Conservation (phyloP, 2,329 filamentous ascomycete species). For the Exophiala dermatitidis region DNA sequence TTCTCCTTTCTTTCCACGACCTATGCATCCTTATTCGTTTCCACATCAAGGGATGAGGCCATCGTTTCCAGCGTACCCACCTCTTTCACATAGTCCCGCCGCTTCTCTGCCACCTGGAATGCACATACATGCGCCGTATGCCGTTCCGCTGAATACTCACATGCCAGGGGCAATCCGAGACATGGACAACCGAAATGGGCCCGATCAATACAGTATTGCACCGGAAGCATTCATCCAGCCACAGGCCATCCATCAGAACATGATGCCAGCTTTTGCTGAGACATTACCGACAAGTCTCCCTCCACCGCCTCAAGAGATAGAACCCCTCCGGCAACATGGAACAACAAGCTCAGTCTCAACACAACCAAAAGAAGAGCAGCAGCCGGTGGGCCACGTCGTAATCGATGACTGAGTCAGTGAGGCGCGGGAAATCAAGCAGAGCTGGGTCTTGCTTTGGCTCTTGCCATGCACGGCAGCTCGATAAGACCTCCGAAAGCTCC, state of each 20-base stretch:
- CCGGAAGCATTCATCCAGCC: background rate
- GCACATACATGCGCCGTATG: slow-evolving; percentile 3
- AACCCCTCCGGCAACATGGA: background rate
- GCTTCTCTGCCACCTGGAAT: slow-evolving; percentile 2
- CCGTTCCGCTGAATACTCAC: background rate
- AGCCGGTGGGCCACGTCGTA: slow-evolving; percentile 2
- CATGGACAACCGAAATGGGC: background rate
- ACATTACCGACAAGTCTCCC: slow-evolving; percentile 1
- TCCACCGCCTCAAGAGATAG: slow-evolving; percentile 10
- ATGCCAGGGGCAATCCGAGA: background rate
- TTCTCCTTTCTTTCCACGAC: slow-evolving; percentile 1
- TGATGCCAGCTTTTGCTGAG: background rate
- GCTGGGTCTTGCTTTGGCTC: too few species aligned
- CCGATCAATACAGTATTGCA: background rate
- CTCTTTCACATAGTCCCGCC: background rate
- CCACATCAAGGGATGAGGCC: background rate
- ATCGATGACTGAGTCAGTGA: slow-evolving; percentile 2
- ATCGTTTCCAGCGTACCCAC: background rate
- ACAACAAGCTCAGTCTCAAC: background rate
- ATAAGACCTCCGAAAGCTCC: too few species aligned
- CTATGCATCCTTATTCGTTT: background rate
- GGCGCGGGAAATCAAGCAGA: background rate
- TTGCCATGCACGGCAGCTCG: too few species aligned
- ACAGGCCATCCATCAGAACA: background rate
- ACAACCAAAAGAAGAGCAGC: background rate